These are phyloP conservation scores for Kurtzmaniella quercitrusa DNA, from an alignment of 1,139 yeast species.

Conservation along the genomic window DNA sequence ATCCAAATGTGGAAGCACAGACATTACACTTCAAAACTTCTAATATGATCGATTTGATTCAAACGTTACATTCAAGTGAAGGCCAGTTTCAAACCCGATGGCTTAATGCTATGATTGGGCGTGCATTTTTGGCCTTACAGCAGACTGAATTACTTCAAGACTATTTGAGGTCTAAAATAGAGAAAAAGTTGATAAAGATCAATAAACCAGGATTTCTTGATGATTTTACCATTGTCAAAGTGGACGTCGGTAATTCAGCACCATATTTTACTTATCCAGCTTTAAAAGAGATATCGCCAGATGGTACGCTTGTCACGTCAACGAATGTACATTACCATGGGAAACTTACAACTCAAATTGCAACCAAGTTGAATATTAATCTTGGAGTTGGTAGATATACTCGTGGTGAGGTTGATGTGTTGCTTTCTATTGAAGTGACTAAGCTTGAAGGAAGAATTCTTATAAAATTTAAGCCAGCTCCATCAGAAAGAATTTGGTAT, in stretches of 20 bases:
- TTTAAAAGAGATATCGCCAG: conserved; percentile 68
- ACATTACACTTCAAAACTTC: conserved; percentile 69
- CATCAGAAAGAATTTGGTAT: conserved; percentile 88
- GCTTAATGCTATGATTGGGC: conserved; percentile 83
- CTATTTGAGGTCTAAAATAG: conserved; percentile 54
- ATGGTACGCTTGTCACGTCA: conserved; percentile 68
- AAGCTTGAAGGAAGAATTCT: conserved; percentile 72
- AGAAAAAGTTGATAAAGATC: conserved; percentile 70
- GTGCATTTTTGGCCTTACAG: conserved; percentile 73
- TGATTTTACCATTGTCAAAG: conserved; percentile 67
- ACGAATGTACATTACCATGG: conserved; percentile 69
- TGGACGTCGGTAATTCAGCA: conserved; percentile 75
- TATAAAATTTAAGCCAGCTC: conserved; percentile 77
- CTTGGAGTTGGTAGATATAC: conserved; percentile 68
- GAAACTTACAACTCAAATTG: conserved; percentile 64
- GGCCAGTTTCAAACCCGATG: conserved; percentile 83
- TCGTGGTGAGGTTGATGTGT: conserved; percentile 71
- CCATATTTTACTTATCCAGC: conserved; percentile 78
- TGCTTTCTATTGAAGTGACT: conserved; percentile 65
- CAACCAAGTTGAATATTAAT: conserved; percentile 73
- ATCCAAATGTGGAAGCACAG: conserved; percentile 52
- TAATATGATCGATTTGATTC: conserved; percentile 70
- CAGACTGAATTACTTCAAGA: conserved; percentile 62
- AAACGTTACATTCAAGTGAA: conserved; percentile 73
- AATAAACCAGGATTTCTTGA: conserved; percentile 86